These are phyloP conservation scores for Protomyces inundatus DNA, from an alignment of 1,139 yeast genomes.

Conservation along the genomic window DNA sequence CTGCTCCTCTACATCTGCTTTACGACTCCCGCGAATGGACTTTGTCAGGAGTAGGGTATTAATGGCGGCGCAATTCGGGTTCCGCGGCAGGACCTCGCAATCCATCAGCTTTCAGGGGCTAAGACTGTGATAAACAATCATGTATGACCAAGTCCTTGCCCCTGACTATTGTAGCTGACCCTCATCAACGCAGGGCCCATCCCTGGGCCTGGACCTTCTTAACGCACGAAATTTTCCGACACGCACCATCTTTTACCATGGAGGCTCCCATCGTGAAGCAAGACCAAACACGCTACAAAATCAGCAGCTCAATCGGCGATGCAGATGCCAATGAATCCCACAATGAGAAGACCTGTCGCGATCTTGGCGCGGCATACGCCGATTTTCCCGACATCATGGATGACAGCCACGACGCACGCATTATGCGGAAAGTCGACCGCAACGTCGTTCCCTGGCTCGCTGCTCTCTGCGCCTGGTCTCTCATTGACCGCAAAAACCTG, in stretches of 20 bases:
- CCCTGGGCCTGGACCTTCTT: too few relatives aligned
- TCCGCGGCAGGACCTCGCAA: too few relatives aligned
- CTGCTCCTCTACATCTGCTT: too few relatives aligned
- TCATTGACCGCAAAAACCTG: constrained; percentile 57
- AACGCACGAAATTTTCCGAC: too few relatives aligned
- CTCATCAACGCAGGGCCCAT: too few relatives aligned
- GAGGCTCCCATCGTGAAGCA: not conserved
- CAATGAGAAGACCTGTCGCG: not conserved
- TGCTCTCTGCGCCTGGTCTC: constrained; percentile 54
- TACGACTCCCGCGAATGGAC: too few relatives aligned
- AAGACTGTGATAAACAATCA: too few relatives aligned
- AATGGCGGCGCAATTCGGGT: too few relatives aligned
- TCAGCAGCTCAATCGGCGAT: not conserved
- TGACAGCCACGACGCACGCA: constrained; percentile 16
- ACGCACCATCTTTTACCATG: not conserved
- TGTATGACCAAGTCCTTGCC: too few relatives aligned
- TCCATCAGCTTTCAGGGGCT: too few relatives aligned
- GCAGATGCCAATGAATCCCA: not conserved
- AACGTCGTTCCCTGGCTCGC: constrained; percentile 54
- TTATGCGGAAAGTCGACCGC: constrained; percentile 41
- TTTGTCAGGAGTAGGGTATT: too few relatives aligned
- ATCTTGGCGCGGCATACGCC: not conserved
- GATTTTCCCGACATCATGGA: not conserved
- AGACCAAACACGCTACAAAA: not conserved
- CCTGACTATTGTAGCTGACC: too few relatives aligned